Evolutionary conservation across 768 basidiomycete genomes (phyloP), one percentile per base, ranked within the genome.

Genomic region (Dacryopinax primogenitus): DNA sequence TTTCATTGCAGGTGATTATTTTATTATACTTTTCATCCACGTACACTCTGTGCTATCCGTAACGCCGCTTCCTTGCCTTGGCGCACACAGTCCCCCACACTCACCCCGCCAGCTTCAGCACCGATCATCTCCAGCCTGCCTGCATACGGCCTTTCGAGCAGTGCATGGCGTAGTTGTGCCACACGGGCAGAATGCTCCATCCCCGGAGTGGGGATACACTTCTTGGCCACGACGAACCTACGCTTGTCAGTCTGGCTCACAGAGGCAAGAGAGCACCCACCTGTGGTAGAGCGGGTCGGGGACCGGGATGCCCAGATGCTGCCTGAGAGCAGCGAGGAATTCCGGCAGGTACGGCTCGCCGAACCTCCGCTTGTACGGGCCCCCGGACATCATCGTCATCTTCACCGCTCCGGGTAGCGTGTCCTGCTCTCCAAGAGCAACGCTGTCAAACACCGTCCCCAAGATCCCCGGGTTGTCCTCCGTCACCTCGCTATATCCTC

Each of bases 381-480:
- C 92, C 21, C 93, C 92, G 26, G 92, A 76, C 91, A 99, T 94
- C 45, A 92, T 81, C 0, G 94, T 93, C 69, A 94, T 72, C 73
- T 95, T 96, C 51, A 21, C 21, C 11, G 32, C 51, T 9, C 51
- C 30, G 26, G 9, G 26, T 6, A 58, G 30, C 30, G 86, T 85
- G 68, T 85, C 83, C 67, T 92, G 86, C 3, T 75, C 79, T 0
- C 82, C 77, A 39, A 92, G 78, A 7, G 88, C 81, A 63, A 84
- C 86, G 0, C 89, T 90, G 73, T 98, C 95, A 75, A 97, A 97
- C 12, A 97, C 86, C 33, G 86, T 85, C 13, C 95, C 95, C 0
- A 98, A 80, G 21, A 89, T 81, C 2, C 83, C 82, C 12, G 79
- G 73, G 61, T 74, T 68, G 41, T 75, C 66, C 16, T 67, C 64